A percentile compares a stretch with the other conserved stretches of the same genome.
Evolutionary conservation across 306 rosid genomes (phyloP).

Genomic region (Potentilla sterilis): DNA sequence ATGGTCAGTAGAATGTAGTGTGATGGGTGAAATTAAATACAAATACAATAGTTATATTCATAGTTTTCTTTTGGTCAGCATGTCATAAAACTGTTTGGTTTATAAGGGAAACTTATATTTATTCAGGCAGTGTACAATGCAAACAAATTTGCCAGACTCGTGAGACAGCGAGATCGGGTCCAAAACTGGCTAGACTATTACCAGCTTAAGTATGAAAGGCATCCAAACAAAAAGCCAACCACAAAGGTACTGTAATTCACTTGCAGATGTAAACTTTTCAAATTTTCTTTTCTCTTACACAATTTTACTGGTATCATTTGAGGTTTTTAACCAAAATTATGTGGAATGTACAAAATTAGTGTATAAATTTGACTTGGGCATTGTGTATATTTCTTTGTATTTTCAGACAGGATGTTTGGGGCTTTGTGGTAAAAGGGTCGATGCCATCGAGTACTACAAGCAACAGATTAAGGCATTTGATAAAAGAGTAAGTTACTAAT

Average conservation of each 20-base stretch:
- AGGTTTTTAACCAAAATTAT: neutral
- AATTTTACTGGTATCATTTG: neutral
- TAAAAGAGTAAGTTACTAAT: slow-evolving; percentile 47
- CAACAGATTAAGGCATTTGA: slow-evolving; percentile 62
- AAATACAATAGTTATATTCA: neutral
- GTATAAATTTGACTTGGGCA: slow-evolving; percentile 1
- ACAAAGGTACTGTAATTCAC: slow-evolving; percentile 46
- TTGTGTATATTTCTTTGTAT: slow-evolving; percentile 23
- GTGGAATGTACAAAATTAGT: neutral
- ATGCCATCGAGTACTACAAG: slow-evolving; percentile 80
- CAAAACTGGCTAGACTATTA: slow-evolving; percentile 92
- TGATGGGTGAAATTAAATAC: neutral
- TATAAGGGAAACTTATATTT: slow-evolving; percentile 20
- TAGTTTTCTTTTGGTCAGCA: slow-evolving; percentile 5
- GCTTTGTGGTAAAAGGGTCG: slow-evolving; percentile 63
- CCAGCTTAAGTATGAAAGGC: slow-evolving; percentile 84
- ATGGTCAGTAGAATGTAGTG: neutral
- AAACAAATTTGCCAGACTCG: slow-evolving; percentile 73
- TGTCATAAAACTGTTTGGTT: slow-evolving; percentile 5
- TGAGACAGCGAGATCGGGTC: slow-evolving; percentile 62
- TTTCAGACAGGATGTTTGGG: slow-evolving; percentile 68
- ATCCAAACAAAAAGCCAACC: slow-evolving; percentile 69
- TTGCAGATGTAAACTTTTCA: neutral
- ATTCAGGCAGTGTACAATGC: slow-evolving; percentile 91
- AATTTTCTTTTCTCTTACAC: neutral